phyloP scores from a whole-genome alignment of 495 filamentous ascomycete genomes.

The Aspergillus homomorphus region DNA sequence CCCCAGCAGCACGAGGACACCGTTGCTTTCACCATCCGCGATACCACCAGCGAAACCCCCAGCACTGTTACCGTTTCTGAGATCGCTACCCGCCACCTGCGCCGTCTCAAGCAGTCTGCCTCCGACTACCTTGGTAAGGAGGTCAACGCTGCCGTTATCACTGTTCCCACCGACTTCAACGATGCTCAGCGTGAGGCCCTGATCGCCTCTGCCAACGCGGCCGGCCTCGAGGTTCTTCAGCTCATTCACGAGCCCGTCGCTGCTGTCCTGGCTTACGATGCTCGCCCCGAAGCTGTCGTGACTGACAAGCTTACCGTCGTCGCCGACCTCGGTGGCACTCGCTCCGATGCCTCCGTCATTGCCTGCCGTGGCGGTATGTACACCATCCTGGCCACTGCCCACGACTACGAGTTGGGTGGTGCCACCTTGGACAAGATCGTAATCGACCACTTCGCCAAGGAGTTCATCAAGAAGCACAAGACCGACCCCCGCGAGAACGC shows the following conservation, averaged over 20 bases:
- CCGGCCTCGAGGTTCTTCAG: conserved; percentile 86
- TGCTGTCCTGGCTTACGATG: conserved; percentile 88
- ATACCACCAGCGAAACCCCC: conserved; percentile 64
- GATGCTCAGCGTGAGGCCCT: conserved; percentile 82
- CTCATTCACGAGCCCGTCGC: conserved; percentile 92
- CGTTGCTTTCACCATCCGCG: conserved; percentile 79
- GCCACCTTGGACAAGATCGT: conserved; percentile 80
- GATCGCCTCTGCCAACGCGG: conserved; percentile 69
- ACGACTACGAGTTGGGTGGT: conserved; percentile 91
- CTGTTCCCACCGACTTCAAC: conserved; percentile 88
- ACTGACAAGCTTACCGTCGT: conserved; percentile 88
- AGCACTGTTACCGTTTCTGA: conserved; percentile 78
- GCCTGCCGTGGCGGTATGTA: conserved; percentile 94
- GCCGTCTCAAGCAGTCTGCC: conserved; percentile 76
- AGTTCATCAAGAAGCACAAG: conserved; percentile 94
- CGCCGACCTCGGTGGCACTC: conserved; percentile 87
- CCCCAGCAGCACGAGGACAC: conserved; percentile 70
- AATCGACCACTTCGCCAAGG: conserved; percentile 95
- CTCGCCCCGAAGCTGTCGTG: conserved; percentile 67
- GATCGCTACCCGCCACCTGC: conserved; percentile 81
- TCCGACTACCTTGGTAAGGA: conserved; percentile 88
- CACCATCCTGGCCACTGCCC: conserved; percentile 86
- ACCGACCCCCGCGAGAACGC: conserved; percentile 79
- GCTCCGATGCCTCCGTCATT: conserved; percentile 87
- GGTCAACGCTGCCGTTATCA: conserved; percentile 88